These are phyloP conservation scores for Backusella australiensis DNA, from an alignment of 192 early-diverging fungal species.

Conservation along the genomic window DNA sequence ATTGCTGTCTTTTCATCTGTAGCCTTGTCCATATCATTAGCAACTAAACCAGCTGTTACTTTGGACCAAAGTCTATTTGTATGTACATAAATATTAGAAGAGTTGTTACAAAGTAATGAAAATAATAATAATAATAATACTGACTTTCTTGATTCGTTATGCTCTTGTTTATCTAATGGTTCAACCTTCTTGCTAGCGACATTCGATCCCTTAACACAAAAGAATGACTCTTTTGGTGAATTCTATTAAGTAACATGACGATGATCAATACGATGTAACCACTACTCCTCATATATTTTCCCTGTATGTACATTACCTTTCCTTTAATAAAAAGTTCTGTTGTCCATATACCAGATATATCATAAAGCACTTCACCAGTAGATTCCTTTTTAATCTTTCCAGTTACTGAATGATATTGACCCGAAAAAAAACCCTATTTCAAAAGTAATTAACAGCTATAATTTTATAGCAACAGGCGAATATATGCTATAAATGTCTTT, in stretches of 20 bases:
- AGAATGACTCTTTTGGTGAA: background rate
- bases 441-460: background rate
- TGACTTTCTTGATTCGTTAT: slow-evolving; percentile 15
- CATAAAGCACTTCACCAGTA: slow-evolving; percentile 72
- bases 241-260: background rate
- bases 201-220: background rate
- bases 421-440: slow-evolving; percentile 69
- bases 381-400: slow-evolving; percentile 82
- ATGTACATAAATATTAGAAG: background rate
- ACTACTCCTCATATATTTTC: background rate
- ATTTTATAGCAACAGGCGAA: background rate
- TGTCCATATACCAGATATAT: slow-evolving; percentile 86
- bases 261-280: background rate
- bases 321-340: slow-evolving; percentile 62
- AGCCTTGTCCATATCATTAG: slow-evolving; percentile 65
- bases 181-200: background rate
- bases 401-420: slow-evolving; percentile 71
- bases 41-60: slow-evolving; percentile 67
- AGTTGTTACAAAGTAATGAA: background rate
- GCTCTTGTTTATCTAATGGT: background rate
- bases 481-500: background rate
- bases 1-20: slow-evolving; percentile 67
- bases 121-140: background rate
- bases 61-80: slow-evolving; percentile 63
- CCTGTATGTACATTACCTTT: slow-evolving; percentile 6